Evolutionary conservation across 2,329 filamentous ascomycete genomes (phyloP).

Genomic region (Fusarium austroafricanum): DNA sequence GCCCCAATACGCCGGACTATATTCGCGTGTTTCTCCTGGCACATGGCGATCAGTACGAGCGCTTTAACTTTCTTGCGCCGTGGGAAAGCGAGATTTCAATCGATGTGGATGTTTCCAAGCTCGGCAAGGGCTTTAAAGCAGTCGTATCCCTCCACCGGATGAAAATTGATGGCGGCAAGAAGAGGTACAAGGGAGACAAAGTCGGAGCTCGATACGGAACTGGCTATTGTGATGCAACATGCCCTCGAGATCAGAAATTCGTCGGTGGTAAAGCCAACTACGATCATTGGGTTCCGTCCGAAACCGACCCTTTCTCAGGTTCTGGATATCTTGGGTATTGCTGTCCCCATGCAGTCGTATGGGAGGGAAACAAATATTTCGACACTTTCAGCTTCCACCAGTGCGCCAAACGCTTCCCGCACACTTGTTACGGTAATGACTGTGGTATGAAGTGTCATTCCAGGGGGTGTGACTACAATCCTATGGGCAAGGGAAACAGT

Average conservation of each 20-base stretch:
- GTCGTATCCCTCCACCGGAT: conserved; percentile 74
- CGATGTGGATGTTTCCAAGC: conserved; percentile 74
- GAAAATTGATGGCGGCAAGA: conserved; percentile 66
- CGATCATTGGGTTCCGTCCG: conserved; percentile 62
- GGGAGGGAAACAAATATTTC: conserved; percentile 73
- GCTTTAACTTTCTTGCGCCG: conserved; percentile 66
- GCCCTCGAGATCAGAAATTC: conserved; percentile 64
- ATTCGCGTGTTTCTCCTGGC: conserved; percentile 73
- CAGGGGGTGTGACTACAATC: conserved; percentile 77
- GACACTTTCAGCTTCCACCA: conserved; percentile 73
- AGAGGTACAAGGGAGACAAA: conserved; percentile 62
- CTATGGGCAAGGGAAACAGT: conserved; percentile 71
- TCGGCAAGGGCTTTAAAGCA: conserved; percentile 77
- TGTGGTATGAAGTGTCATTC: conserved; percentile 72
- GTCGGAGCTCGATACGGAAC: conserved; percentile 70
- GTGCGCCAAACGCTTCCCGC: conserved; percentile 63
- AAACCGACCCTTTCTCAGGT: conserved; percentile 65
- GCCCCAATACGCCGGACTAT: conserved; percentile 59
- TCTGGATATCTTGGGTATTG: conserved; percentile 63
- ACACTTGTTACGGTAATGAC: conserved; percentile 60
- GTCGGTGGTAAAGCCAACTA: conserved; percentile 66
- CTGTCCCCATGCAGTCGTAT: conserved; percentile 71
- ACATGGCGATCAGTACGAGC: conserved; percentile 68
- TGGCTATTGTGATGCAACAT: conserved; percentile 64
- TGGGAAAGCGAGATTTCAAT: conserved; percentile 73